Evolutionary conservation across 306 rosid genomes (phyloP).

Genomic region (Malus fusca): DNA sequence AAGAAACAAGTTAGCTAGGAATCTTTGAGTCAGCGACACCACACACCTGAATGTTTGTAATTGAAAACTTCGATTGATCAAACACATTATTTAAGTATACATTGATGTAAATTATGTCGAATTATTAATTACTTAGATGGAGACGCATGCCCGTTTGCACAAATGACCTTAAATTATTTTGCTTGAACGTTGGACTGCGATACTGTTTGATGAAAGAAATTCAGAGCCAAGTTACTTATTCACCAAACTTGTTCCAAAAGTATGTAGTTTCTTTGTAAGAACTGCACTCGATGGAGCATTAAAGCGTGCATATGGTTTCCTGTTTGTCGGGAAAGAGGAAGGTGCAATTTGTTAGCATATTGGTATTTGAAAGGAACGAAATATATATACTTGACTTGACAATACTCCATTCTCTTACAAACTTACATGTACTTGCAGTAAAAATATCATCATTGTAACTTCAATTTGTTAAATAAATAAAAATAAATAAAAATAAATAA

Average conservation of each 20-base stretch:
- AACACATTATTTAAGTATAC: not conserved
- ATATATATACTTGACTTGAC: not conserved
- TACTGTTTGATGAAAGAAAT: not conserved
- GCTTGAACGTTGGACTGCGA: not conserved
- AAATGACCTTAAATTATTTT: slow-evolving; percentile 6
- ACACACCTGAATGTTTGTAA: no score
- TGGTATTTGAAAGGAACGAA: not conserved
- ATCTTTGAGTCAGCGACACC: no score
- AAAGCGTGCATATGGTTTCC: not conserved
- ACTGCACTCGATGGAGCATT: not conserved
- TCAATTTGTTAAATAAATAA: no score
- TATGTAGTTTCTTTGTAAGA: not conserved
- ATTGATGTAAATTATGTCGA: not conserved
- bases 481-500: no score
- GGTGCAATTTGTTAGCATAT: not conserved
- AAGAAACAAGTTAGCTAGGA: no score
- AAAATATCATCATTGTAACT: no score
- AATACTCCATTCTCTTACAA: not conserved
- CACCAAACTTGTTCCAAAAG: not conserved
- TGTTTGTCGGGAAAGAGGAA: not conserved
- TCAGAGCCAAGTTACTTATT: not conserved
- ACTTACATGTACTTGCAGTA: no score
- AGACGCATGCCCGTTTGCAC: slow-evolving; percentile 20
- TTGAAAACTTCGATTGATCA: no score
- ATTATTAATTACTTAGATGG: not conserved